phyloP scores from a whole-genome alignment of 768 basidiomycete genomes.

The Serpula lacrymans region DNA sequence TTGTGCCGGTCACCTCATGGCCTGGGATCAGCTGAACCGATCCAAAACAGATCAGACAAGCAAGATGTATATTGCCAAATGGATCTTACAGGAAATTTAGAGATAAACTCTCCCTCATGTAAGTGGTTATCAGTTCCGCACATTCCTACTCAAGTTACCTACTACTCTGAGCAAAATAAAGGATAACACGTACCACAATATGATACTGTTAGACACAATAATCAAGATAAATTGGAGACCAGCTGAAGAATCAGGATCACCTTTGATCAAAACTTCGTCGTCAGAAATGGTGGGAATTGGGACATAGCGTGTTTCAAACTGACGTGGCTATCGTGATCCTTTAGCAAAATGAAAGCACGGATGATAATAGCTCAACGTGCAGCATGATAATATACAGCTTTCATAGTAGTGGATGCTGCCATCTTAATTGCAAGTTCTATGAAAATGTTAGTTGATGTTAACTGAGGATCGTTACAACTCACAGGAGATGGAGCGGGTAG shows the following conservation, averaged over 20 bases:
- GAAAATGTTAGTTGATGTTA: too few species aligned
- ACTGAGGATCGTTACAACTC: too few species aligned
- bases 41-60: not conserved
- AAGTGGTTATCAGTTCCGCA: constrained; percentile 71
- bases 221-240: too few species aligned
- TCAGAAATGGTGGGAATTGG: constrained; percentile 51
- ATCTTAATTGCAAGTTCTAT: too few species aligned
- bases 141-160: constrained; percentile 38
- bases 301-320: constrained; percentile 51
- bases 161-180: not conserved
- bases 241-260: too few species aligned
- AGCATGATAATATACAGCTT: constrained; percentile 47
- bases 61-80: not conserved
- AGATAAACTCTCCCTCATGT: constrained; percentile 64
- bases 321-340: constrained; percentile 32
- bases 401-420: constrained; percentile 41
- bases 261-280: constrained; percentile 59
- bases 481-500: too few species aligned
- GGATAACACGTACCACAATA: not conserved
- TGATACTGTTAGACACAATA: too few species aligned
- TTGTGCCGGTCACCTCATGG: constrained; percentile 41
- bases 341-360: not conserved
- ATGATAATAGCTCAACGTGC: constrained; percentile 20
- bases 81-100: constrained; percentile 59
- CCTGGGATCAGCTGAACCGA: constrained; percentile 33